Evolutionary conservation across 2,329 filamentous ascomycete species (phyloP).

Genomic region (Didymosphaeria variabile): DNA sequence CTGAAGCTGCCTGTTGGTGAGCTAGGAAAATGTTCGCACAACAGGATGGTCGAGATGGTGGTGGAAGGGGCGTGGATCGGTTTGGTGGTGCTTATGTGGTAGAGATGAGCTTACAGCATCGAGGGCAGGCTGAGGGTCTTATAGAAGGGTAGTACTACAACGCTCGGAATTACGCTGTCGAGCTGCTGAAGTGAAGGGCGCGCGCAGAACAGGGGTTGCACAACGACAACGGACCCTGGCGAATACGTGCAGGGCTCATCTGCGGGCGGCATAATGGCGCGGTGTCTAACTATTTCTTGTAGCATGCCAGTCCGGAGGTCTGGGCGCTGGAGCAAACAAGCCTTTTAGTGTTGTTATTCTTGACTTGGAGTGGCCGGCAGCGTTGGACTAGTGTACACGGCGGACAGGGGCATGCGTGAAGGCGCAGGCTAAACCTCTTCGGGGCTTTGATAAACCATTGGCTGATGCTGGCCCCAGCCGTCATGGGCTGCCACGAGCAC

Average conservation of each 20-base stretch:
- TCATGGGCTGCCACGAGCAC: slow-evolving; percentile 16
- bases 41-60: slow-evolving; percentile 15
- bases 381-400: slow-evolving; percentile 38
- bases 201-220: slow-evolving; percentile 32
- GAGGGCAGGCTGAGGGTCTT: slow-evolving; percentile 44
- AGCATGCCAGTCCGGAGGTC: slow-evolving; percentile 34
- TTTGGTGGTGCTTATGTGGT: slow-evolving; percentile 35
- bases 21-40: slow-evolving; percentile 8
- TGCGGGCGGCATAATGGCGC: slow-evolving; percentile 29
- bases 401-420: slow-evolving; percentile 30
- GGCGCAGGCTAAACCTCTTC: slow-evolving; percentile 36
- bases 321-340: slow-evolving; percentile 36
- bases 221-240: slow-evolving; percentile 35
- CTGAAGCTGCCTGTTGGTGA: slow-evolving; percentile 11
- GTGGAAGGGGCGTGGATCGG: slow-evolving; percentile 18
- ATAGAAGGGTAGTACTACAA: slow-evolving; percentile 37
- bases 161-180: slow-evolving; percentile 32
- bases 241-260: slow-evolving; percentile 31
- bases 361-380: slow-evolving; percentile 40
- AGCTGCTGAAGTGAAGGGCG: slow-evolving; percentile 30
- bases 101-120: slow-evolving; percentile 39
- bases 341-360: slow-evolving; percentile 45
- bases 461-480: slow-evolving; percentile 23
- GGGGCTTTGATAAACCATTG: slow-evolving; percentile 45
- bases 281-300: slow-evolving; percentile 24